Evolutionary conservation across 164 flowering plant genomes (phyloP).

Genomic region (Vitis amurensis): DNA sequence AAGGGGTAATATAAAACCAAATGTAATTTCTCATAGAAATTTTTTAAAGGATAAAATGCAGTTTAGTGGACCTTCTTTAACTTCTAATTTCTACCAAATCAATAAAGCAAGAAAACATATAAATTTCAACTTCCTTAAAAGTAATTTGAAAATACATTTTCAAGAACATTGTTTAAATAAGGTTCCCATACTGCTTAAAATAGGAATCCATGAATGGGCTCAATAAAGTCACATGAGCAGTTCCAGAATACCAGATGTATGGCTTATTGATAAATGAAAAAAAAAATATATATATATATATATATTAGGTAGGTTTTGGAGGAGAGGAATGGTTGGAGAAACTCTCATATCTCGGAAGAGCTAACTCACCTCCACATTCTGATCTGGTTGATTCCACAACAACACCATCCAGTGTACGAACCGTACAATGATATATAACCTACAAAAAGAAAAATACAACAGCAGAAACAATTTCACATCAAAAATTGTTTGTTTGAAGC

Average conservation of each 20-base stretch:
- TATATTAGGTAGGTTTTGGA: no score
- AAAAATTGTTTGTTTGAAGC: neutral
- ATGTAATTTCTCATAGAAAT: neutral
- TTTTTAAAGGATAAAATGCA: no score
- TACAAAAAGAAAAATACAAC: conserved; percentile 23
- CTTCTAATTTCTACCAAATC: neutral
- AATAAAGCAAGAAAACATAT: neutral
- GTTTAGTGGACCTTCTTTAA: neutral
- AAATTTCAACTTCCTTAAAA: neutral
- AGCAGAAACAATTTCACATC: neutral
- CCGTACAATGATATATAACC: conserved; percentile 86
- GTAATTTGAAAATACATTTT: no score
- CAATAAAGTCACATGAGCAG: no score
- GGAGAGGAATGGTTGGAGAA: neutral
- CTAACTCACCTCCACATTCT: conserved; percentile 69
- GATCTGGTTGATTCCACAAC: conserved; percentile 74
- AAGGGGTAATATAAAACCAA: neutral
- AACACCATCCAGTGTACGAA: conserved; percentile 86
- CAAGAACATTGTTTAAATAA: no score
- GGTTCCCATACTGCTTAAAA: no score
- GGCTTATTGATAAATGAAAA: no score
- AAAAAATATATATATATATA: no score
- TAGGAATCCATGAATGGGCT: no score
- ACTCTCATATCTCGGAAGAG: neutral
- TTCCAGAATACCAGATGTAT: no score